A percentile compares a stretch with the other conserved stretches of the same genome.
Evolutionary conservation across 2,329 filamentous ascomycete genomes (phyloP).

Genomic region (Dactylellina leptospora): DNA sequence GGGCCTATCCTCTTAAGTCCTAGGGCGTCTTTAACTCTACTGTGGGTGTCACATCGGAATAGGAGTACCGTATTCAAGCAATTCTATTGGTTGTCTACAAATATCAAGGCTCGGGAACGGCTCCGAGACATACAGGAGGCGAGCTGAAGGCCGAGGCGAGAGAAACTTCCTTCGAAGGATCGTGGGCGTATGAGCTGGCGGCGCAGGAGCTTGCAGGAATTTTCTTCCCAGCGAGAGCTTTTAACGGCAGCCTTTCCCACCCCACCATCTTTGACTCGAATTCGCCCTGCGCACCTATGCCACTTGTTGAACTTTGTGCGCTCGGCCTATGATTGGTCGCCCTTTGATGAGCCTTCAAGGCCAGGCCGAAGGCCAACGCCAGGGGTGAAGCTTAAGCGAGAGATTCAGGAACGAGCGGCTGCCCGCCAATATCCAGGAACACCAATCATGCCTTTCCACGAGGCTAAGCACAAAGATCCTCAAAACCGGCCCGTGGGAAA

Average conservation of each 20-base stretch:
- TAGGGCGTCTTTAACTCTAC: conserved; percentile 12
- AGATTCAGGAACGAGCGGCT: conserved; percentile 49
- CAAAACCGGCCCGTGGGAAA: conserved; percentile 44
- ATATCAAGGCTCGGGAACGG: conserved; percentile 32
- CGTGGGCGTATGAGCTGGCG: conserved; percentile 39
- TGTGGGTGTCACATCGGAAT: conserved; percentile 42
- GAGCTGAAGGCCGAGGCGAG: conserved; percentile 34
- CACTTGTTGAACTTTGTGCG: conserved; percentile 27
- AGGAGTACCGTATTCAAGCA: conserved; percentile 22
- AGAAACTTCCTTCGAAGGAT: conserved; percentile 21
- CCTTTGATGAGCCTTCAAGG: conserved; percentile 41
- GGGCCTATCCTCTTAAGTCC: conserved; percentile 1
- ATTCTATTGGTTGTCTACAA: conserved; percentile 28
- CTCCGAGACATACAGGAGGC: conserved; percentile 38
- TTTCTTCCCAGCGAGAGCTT: conserved; percentile 22
- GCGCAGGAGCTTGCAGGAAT: conserved; percentile 48
- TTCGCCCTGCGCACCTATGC: conserved; percentile 15
- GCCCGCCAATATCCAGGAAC: conserved; percentile 50
- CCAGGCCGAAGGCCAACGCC: conserved; percentile 41
- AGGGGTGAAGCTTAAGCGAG: conserved; percentile 46
- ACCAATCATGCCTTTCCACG: conserved; percentile 51
- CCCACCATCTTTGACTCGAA: conserved; percentile 25
- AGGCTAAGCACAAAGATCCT: conserved; percentile 40
- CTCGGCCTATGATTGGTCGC: conserved; percentile 39
- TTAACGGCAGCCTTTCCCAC: conserved; percentile 25